phyloP scores from a whole-genome alignment of 2,329 filamentous ascomycete species.

The Penicillium crustosum region DNA sequence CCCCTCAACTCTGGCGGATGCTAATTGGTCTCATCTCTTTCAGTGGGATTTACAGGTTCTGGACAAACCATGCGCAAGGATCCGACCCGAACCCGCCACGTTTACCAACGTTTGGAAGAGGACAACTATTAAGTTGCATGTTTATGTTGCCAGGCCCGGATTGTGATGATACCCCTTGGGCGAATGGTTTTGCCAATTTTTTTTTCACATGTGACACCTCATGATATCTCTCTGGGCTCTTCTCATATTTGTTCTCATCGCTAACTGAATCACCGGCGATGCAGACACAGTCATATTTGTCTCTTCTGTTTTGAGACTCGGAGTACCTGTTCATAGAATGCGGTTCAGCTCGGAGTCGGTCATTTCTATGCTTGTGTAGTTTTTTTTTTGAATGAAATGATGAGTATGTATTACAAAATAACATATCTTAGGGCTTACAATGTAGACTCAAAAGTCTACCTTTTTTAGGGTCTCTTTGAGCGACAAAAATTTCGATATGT shows the following conservation, averaged over 20 bases:
- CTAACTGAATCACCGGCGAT: slow-evolving; percentile 30
- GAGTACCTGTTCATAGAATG: slow-evolving; percentile 19
- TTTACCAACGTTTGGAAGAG: slow-evolving; percentile 76
- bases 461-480: background rate
- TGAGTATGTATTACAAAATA: background rate
- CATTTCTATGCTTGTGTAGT: slow-evolving; percentile 11
- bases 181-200: slow-evolving; percentile 14
- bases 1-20: slow-evolving; percentile 6
- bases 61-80: slow-evolving; percentile 97
- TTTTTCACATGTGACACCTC: slow-evolving; percentile 13
- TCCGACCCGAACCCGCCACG: slow-evolving; percentile 74
- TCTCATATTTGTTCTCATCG: slow-evolving; percentile 23
- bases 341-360: slow-evolving; percentile 17
- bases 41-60: slow-evolving; percentile 94
- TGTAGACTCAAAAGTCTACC: background rate
- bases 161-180: slow-evolving; percentile 8
- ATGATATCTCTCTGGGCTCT: slow-evolving; percentile 15
- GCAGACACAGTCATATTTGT: slow-evolving; percentile 26
- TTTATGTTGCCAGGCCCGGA: background rate
- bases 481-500: too few species aligned
- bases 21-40: slow-evolving; percentile 24
- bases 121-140: slow-evolving; percentile 49
- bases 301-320: slow-evolving; percentile 19
- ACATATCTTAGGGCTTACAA: background rate
- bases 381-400: background rate